phyloP scores from a whole-genome alignment of 805 yeast species.

The Yarrowia sp. region DNA sequence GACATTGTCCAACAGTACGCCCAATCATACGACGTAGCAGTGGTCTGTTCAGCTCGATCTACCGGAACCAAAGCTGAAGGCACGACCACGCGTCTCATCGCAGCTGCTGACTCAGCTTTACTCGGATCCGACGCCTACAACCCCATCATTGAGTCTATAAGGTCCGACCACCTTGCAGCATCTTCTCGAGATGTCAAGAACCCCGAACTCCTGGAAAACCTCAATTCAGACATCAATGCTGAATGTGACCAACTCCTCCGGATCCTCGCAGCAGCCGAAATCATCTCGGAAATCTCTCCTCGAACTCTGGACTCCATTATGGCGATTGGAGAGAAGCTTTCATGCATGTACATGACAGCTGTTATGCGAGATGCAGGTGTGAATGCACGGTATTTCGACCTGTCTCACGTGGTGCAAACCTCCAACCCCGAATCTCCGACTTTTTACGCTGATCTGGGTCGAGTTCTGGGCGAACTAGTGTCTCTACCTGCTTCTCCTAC shows the following conservation, averaged over 20 bases:
- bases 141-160: constrained; percentile 60
- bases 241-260: constrained; percentile 70
- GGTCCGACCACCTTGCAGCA: constrained; percentile 74
- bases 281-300: constrained; percentile 87
- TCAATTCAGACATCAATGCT: constrained; percentile 56
- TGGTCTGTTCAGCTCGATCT: constrained; percentile 94
- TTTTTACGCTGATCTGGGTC: constrained; percentile 56
- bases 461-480: constrained; percentile 50
- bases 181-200: constrained; percentile 56
- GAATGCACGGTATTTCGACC: constrained; percentile 73
- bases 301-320: constrained; percentile 86
- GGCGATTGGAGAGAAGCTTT: constrained; percentile 90
- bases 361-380: constrained; percentile 81
- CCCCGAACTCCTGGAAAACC: constrained; percentile 48
- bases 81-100: constrained; percentile 81
- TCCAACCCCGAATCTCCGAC: constrained; percentile 51
- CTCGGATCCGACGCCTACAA: constrained; percentile 42
- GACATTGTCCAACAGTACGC: constrained; percentile 69
- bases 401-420: constrained; percentile 67
- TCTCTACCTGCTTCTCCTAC: constrained; percentile 34
- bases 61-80: constrained; percentile 91
- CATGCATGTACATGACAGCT: constrained; percentile 85
- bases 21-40: constrained; percentile 65
- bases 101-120: constrained; percentile 67
- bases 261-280: constrained; percentile 79